Conservation (phyloP, 2,329 filamentous ascomycete species). For the Microdochium trichocladiopsis region DNA sequence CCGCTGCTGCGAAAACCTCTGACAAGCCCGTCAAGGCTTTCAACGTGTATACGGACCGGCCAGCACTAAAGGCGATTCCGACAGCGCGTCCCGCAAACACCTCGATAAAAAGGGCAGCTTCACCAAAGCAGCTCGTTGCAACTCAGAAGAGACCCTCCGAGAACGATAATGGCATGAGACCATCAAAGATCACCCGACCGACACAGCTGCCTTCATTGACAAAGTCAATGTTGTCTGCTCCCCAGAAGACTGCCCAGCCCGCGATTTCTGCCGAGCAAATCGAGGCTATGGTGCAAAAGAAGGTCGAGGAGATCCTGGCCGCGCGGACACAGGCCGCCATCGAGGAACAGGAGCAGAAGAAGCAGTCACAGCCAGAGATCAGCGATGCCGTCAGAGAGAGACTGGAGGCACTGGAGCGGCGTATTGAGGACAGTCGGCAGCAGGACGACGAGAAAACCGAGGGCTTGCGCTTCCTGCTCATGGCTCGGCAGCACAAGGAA, state of each 20-base stretch:
- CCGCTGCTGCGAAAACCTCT: slow-evolving; percentile 40
- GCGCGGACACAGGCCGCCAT: slow-evolving; percentile 56
- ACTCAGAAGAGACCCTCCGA: slow-evolving; percentile 36
- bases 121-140: slow-evolving; percentile 14
- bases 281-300: slow-evolving; percentile 86
- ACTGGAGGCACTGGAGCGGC: slow-evolving; percentile 76
- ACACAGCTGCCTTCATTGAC: slow-evolving; percentile 3
- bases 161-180: slow-evolving; percentile 30
- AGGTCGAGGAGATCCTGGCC: slow-evolving; percentile 83
- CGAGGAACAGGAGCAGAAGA: slow-evolving; percentile 22
- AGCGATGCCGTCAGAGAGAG: slow-evolving; percentile 74
- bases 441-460: slow-evolving; percentile 71
- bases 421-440: slow-evolving; percentile 62
- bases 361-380: slow-evolving; percentile 38
- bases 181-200: slow-evolving; percentile 39
- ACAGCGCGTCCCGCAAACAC: slow-evolving; percentile 7
- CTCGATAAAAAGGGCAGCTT: slow-evolving; percentile 11
- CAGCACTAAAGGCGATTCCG: slow-evolving; percentile 16
- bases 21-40: slow-evolving; percentile 78
- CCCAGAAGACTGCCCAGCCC: slow-evolving; percentile 6
- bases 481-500: slow-evolving; percentile 86
- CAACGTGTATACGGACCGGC: slow-evolving; percentile 75
- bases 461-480: slow-evolving; percentile 78
- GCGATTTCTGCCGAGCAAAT: slow-evolving; percentile 65
- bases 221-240: neutral